These are phyloP conservation scores for Cichorium intybus DNA, from an alignment of 140 eudicot genomes.

Conservation along the genomic window DNA sequence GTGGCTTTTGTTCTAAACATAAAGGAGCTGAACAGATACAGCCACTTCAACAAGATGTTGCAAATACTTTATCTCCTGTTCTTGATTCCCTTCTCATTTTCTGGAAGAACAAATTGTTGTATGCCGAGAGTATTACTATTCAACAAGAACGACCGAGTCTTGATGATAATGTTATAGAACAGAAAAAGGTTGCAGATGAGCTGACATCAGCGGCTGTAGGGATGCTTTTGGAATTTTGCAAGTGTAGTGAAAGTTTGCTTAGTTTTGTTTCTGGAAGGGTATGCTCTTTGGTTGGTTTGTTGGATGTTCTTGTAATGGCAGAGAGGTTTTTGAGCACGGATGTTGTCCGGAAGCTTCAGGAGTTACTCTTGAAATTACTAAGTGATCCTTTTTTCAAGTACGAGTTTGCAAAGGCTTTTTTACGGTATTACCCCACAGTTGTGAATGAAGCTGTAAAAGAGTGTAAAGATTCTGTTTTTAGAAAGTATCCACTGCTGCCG, in stretches of 20 bases:
- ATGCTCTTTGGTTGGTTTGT: slow-evolving; percentile 45
- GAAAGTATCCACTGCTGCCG: slow-evolving; percentile 65
- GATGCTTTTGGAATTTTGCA: slow-evolving; percentile 85
- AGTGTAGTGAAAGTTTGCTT: slow-evolving; percentile 82
- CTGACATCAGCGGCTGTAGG: slow-evolving; percentile 76
- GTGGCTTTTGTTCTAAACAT: slow-evolving; percentile 97
- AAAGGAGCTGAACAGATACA: slow-evolving; percentile 95
- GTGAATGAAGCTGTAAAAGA: slow-evolving; percentile 57
- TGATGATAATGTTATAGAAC: slow-evolving; percentile 36
- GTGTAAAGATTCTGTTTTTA: slow-evolving; percentile 48
- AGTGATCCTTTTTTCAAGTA: slow-evolving; percentile 87
- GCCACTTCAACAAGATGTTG: slow-evolving; percentile 75
- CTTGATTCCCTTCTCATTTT: slow-evolving; percentile 54
- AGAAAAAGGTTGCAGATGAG: slow-evolving; percentile 48
- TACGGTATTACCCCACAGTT: slow-evolving; percentile 69
- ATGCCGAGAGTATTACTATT: slow-evolving; percentile 27
- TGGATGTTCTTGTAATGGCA: slow-evolving; percentile 70
- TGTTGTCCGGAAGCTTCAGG: slow-evolving; percentile 75
- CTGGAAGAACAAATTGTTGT: slow-evolving; percentile 56
- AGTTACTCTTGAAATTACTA: slow-evolving; percentile 76
- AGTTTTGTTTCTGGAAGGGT: slow-evolving; percentile 85
- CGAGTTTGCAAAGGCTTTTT: slow-evolving; percentile 85
- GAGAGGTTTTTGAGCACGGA: slow-evolving; percentile 64
- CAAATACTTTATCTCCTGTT: slow-evolving; percentile 74
- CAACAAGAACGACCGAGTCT: slow-evolving; percentile 30